Evolutionary conservation across 2,329 filamentous ascomycete species (phyloP).

Genomic region (Colletotrichum australisinense): DNA sequence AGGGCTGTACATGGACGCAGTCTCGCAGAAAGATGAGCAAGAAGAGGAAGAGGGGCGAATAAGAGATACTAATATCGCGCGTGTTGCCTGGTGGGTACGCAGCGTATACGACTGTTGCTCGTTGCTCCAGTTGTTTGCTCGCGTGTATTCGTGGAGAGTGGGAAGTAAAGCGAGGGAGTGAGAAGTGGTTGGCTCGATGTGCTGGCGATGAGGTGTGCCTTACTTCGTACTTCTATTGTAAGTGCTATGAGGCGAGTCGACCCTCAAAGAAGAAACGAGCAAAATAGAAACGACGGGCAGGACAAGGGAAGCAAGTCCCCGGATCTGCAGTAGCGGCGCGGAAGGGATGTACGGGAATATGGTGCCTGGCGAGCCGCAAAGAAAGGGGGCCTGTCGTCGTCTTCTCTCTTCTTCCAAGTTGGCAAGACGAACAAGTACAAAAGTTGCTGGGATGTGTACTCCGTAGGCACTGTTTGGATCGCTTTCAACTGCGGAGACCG

Average conservation of each 20-base stretch:
- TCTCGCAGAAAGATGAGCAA: background rate
- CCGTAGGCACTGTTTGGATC: background rate
- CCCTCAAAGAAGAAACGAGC: conserved; percentile 3
- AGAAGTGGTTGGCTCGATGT: conserved; percentile 1
- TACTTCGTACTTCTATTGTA: background rate
- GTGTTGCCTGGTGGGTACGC: background rate
- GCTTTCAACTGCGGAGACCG: background rate
- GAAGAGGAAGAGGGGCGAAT: background rate
- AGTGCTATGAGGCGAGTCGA: background rate
- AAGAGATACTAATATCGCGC: background rate
- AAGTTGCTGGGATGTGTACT: background rate
- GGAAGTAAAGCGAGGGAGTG: background rate
- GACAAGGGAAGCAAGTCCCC: conserved; percentile 3
- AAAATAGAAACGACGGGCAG: background rate
- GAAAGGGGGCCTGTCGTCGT: background rate
- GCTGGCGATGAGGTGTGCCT: background rate
- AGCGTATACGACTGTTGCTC: background rate
- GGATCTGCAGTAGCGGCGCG: conserved; percentile 15
- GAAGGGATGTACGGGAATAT: background rate
- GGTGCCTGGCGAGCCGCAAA: conserved; percentile 10
- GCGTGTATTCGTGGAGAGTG: background rate
- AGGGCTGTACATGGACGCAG: background rate
- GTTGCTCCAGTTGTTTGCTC: background rate
- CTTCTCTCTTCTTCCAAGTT: background rate
- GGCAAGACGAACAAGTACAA: background rate